A percentile compares a stretch with the other conserved stretches of the same genome.
phyloP scores from a whole-genome alignment of 2,329 filamentous ascomycete genomes.

The Penicillium sp. region DNA sequence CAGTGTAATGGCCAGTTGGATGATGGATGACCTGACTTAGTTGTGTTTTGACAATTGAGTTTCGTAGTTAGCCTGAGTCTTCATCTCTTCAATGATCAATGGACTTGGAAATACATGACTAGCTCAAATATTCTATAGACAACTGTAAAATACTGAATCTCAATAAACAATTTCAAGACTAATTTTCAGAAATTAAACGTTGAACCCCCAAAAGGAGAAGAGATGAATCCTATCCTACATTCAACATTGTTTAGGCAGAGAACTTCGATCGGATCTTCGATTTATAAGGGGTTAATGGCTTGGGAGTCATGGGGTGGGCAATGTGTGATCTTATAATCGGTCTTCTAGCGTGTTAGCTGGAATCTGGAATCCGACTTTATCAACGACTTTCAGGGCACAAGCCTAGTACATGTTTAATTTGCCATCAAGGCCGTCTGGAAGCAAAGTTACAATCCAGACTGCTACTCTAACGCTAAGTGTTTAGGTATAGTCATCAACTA shows the following conservation, averaged over 20 bases:
- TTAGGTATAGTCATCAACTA: neutral
- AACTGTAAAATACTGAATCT: neutral
- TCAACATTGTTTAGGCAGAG: no score
- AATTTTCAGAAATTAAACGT: neutral
- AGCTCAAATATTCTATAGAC: neutral
- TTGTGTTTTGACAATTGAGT: neutral
- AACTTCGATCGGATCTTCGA: no score
- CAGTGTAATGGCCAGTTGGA: neutral
- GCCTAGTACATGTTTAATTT: neutral
- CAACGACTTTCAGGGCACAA: neutral
- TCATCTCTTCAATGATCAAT: neutral
- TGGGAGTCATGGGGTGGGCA: no score
- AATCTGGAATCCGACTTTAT: neutral
- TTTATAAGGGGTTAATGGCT: no score
- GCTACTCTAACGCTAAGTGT: no score
- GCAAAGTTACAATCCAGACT: neutral
- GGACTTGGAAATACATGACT: no score
- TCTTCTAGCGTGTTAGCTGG: no score
- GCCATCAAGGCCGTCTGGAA: neutral
- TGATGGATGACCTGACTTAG: neutral
- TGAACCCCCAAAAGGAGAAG: neutral
- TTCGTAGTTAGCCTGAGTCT: no score
- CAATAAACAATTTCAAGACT: no score
- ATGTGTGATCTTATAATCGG: no score
- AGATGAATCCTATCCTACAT: neutral